Conservation (phyloP, 2,329 filamentous ascomycete species). For the Ophiostoma himal-ulmi region DNA sequence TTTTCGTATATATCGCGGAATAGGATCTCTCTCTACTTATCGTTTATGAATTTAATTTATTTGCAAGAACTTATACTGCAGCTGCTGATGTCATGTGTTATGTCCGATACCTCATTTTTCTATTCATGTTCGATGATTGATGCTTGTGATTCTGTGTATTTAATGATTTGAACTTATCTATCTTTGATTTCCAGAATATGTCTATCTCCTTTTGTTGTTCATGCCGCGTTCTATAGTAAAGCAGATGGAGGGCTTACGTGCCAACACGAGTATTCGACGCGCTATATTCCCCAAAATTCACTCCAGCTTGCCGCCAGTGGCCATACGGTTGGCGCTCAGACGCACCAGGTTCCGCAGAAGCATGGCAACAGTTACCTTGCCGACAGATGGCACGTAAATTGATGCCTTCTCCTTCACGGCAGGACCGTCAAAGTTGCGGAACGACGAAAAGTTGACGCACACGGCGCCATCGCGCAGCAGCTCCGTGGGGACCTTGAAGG, state of each 20-base stretch:
- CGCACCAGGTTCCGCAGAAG: constrained; percentile 75
- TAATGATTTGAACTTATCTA: not conserved
- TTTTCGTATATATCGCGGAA: constrained; percentile 10
- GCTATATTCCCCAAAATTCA: not conserved
- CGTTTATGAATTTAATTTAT: not conserved
- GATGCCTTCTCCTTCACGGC: constrained; percentile 92
- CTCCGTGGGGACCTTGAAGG: constrained; percentile 82
- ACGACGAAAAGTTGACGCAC: constrained; percentile 98
- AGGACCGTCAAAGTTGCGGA: constrained; percentile 81
- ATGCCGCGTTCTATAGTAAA: not conserved
- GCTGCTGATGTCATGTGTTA: not conserved
- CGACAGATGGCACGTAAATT: constrained; percentile 94
- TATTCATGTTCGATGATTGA: no score
- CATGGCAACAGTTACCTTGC: constrained; percentile 94
- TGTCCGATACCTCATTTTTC: no score
- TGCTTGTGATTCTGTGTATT: not conserved
- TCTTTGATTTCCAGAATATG: not conserved
- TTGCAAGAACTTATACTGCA: not conserved
- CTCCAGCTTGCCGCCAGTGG: constrained; percentile 18
- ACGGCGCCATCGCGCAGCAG: constrained; percentile 83
- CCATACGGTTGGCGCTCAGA: constrained; percentile 22
- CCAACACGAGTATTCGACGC: not conserved
- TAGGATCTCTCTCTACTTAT: constrained; percentile 17
- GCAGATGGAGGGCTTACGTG: no score
- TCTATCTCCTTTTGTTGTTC: not conserved